Conservation (phyloP, 371 early-diverging fungal genomes). For the Zychaea mexicana region DNA sequence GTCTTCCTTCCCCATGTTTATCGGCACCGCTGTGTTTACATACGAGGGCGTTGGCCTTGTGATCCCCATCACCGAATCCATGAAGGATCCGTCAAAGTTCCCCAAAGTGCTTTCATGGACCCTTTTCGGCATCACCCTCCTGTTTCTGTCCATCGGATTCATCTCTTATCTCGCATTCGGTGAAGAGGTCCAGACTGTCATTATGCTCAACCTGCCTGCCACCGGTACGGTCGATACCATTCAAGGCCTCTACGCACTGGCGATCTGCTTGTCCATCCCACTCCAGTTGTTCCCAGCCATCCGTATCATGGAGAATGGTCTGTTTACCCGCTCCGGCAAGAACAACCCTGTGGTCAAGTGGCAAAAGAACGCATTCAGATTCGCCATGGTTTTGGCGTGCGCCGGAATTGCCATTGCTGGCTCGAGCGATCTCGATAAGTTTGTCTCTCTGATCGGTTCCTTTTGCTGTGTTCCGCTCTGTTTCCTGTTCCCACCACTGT, state of each 20-base stretch:
- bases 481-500: constrained; percentile 81
- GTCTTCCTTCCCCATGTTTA: constrained; percentile 73
- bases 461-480: constrained; percentile 74
- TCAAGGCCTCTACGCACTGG: constrained; percentile 81
- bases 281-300: constrained; percentile 87
- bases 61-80: constrained; percentile 73
- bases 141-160: constrained; percentile 76
- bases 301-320: constrained; percentile 79
- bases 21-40: constrained; percentile 89
- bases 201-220: constrained; percentile 77
- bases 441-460: constrained; percentile 87
- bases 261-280: constrained; percentile 86
- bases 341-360: constrained; percentile 72
- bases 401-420: constrained; percentile 76
- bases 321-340: constrained; percentile 70
- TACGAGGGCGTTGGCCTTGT: constrained; percentile 87
- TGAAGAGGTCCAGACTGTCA: constrained; percentile 74
- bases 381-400: constrained; percentile 56
- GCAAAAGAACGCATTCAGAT: constrained; percentile 85
- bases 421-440: constrained; percentile 75
- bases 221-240: constrained; percentile 60
- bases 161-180: constrained; percentile 85
- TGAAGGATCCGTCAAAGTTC: constrained; percentile 85
- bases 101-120: constrained; percentile 70
- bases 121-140: constrained; percentile 67